Conservation (phyloP, 2,329 filamentous ascomycete species). For the Alternaria burnsii region DNA sequence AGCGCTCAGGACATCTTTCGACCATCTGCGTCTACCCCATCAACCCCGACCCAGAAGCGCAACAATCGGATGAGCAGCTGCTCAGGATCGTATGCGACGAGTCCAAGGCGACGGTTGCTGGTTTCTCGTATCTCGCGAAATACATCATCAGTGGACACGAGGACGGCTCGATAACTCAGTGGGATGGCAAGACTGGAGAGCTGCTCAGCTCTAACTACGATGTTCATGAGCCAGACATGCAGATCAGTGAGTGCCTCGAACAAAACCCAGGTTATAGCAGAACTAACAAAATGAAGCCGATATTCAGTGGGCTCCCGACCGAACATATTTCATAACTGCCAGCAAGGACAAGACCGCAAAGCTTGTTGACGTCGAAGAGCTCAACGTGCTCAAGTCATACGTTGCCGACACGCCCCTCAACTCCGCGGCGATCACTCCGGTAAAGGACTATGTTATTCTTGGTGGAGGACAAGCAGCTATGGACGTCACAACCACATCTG, state of each 20-base stretch:
- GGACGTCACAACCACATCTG: conserved; percentile 95
- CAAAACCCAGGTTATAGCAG: background rate
- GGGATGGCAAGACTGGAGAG: conserved; percentile 91
- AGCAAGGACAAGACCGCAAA: conserved; percentile 98
- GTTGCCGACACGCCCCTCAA: conserved; percentile 92
- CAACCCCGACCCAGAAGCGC: conserved; percentile 79
- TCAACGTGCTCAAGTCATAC: conserved; percentile 94
- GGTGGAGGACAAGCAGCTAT: conserved; percentile 98
- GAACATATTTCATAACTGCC: conserved; percentile 97
- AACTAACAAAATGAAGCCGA: conserved; percentile 78
- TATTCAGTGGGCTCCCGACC: conserved; percentile 91
- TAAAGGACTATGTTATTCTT: conserved; percentile 97
- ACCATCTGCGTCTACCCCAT: conserved; percentile 95
- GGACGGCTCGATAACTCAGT: conserved; percentile 89
- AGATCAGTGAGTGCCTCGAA: conserved; percentile 63
- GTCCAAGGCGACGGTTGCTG: conserved; percentile 96
- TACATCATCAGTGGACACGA: conserved; percentile 99
- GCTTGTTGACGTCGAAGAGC: conserved; percentile 85
- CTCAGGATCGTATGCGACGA: conserved; percentile 88
- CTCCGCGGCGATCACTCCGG: conserved; percentile 90
- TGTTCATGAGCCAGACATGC: conserved; percentile 85
- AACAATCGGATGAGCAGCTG: conserved; percentile 83
- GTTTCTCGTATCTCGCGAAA: conserved; percentile 92
- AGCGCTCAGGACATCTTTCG: conserved; percentile 95
- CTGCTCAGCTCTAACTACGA: conserved; percentile 78